Base-by-base conservation (phyloP, 108 stramenopile species). In the Nitzschia sp. region DNA sequence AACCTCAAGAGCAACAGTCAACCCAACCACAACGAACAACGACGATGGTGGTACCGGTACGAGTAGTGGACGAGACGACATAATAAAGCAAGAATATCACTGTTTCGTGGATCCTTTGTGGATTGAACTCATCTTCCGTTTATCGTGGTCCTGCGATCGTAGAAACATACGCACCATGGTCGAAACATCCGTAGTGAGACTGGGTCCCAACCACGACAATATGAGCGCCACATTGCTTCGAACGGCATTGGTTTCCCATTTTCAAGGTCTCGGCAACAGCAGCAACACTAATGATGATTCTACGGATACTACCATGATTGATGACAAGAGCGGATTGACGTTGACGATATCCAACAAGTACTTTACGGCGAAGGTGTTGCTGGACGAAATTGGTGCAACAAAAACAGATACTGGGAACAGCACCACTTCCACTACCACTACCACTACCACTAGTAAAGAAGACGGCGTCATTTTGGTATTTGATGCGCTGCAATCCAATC, bases 391-490 rank as follows among this genome's bases (percentile, higher is more conserved):
- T 27, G 54, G 53, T 1, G 4, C 28, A n/a, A n/a, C n/a, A n/a
- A n/a, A n/a, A n/a, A n/a, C n/a, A n/a, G n/a, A n/a, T n/a, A n/a
- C n/a, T n/a, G n/a, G n/a, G n/a, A n/a, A n/a, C n/a, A n/a, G n/a
- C n/a, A n/a, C n/a, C 8, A 28, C 3, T n/a, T 5, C 27, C 8
- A 4, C 60, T n/a, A 66, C 15, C 13, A 28, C n/a, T 28, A 25
- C 34, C 13, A 17, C 57, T 27, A 38, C 16, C 1, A 38, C 47
- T 1, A 61, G 47, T 23, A 87, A 84, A 64, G 89, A 91, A 80
- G 92, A 94, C 66, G 92, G 89, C 2, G 78, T 91, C 55, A 65
- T 94, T 62, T 77, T 91, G 28, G 84, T 89, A 0, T 94, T 87
- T 65, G 72, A 84, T 59, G 69, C 82, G 16, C 58, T 82, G 27